Evolutionary conservation across 805 yeast species (phyloP).

Genomic region (Candida michaelii): DNA sequence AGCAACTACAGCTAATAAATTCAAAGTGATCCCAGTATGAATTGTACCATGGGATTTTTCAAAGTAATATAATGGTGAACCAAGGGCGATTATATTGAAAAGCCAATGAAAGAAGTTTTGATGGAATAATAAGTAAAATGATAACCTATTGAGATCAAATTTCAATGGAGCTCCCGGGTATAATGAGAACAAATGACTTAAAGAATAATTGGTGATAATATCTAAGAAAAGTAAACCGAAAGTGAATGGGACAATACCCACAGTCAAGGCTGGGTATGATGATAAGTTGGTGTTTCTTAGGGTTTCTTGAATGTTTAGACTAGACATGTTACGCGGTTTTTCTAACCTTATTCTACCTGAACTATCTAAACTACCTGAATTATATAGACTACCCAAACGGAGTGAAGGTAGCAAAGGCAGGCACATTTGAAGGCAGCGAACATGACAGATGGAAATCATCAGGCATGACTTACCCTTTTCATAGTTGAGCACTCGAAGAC

Average conservation of each 20-base stretch:
- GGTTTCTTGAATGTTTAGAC: background rate
- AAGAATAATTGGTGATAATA: constrained; percentile 22
- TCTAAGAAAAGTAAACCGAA: constrained; percentile 42
- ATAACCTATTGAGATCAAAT: constrained; percentile 49
- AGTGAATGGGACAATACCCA: constrained; percentile 60
- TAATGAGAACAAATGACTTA: constrained; percentile 44
- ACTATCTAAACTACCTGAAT: background rate
- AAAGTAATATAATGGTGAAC: constrained; percentile 60
- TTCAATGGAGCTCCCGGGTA: constrained; percentile 54
- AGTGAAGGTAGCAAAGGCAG: too few species aligned
- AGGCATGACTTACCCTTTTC: too few species aligned
- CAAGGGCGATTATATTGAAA: constrained; percentile 56
- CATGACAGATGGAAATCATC: too few species aligned
- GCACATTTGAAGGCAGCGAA: too few species aligned
- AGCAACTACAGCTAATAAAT: constrained; percentile 65
- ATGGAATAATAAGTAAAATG: constrained; percentile 76
- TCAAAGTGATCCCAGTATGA: constrained; percentile 77
- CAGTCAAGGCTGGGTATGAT: constrained; percentile 56
- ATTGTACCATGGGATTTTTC: constrained; percentile 81
- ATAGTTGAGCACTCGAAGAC: too few species aligned
- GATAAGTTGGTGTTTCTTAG: constrained; percentile 9
- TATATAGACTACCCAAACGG: too few species aligned
- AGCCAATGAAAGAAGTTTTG: constrained; percentile 57
- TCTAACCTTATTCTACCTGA: background rate
- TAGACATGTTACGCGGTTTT: constrained; percentile 2